Percentiles rank a stretch among this genome's conserved stretches.
Evolutionary conservation across 2,329 filamentous ascomycete species (phyloP).

Genomic region (Ceratocystis cacaofunesta): DNA sequence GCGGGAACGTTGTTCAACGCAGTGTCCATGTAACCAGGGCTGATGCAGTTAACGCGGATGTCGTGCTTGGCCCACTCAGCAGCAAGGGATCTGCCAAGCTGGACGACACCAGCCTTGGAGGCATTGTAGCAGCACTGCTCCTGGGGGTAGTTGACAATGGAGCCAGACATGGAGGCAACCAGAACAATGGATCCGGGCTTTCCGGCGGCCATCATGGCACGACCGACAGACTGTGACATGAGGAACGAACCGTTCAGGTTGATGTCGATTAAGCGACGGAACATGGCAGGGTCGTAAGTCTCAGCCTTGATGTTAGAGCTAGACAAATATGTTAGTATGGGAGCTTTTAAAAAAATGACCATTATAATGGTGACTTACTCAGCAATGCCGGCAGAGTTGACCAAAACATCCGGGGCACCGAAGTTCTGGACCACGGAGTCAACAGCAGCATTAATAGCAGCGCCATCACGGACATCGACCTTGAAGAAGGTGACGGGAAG

Average conservation of each 20-base stretch:
- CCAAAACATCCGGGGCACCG: slow-evolving; percentile 57
- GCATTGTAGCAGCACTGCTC: slow-evolving; percentile 75
- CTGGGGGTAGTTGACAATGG: slow-evolving; percentile 75
- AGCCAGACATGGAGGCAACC: slow-evolving; percentile 67
- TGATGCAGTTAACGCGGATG: slow-evolving; percentile 74
- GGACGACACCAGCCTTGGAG: slow-evolving; percentile 65
- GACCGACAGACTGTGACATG: slow-evolving; percentile 57
- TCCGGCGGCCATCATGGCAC: slow-evolving; percentile 56
- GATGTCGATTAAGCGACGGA: slow-evolving; percentile 66
- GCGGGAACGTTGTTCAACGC: slow-evolving; percentile 64
- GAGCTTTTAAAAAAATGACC: slow-evolving; percentile 21
- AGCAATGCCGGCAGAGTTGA: slow-evolving; percentile 68
- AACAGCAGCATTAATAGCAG: slow-evolving; percentile 54
- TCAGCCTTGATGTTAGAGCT: slow-evolving; percentile 67
- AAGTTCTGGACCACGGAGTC: slow-evolving; percentile 50
- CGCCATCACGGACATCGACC: slow-evolving; percentile 60
- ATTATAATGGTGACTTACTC: slow-evolving; percentile 28
- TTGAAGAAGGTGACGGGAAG: slow-evolving; percentile 64
- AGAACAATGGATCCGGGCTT: slow-evolving; percentile 61
- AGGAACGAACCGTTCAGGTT: slow-evolving; percentile 70
- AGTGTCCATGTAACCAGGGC: slow-evolving; percentile 77
- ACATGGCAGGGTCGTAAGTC: slow-evolving; percentile 60
- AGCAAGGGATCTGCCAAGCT: slow-evolving; percentile 65
- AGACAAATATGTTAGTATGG: slow-evolving; percentile 14
- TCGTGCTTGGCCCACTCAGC: slow-evolving; percentile 72